A percentile compares a stretch with the other conserved stretches of the same genome.
phyloP scores from a whole-genome alignment of 1,284 basidiomycete species.

The Tetrapyrgos nigripes region DNA sequence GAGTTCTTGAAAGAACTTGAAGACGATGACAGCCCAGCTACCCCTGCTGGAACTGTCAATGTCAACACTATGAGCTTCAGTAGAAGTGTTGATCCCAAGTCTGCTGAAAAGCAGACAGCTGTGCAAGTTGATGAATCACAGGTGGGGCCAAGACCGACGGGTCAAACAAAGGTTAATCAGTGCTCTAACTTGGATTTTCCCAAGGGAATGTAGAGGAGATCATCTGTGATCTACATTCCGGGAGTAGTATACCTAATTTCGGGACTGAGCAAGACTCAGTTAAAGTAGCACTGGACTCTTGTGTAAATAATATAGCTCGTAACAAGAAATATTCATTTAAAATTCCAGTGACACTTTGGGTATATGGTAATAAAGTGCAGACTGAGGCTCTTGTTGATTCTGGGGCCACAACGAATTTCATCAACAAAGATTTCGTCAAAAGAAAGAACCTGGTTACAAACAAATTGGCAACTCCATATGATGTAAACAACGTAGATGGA shows the following conservation, averaged over 20 bases:
- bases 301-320: neutral
- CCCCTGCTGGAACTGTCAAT: slow-evolving; percentile 4
- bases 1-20: slow-evolving; percentile 3
- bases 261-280: neutral
- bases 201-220: slow-evolving; percentile 6
- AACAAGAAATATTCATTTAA: slow-evolving; percentile 14
- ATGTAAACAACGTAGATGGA: slow-evolving; percentile 14
- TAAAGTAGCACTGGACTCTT: slow-evolving; percentile 8
- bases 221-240: slow-evolving; percentile 11
- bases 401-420: slow-evolving; percentile 17
- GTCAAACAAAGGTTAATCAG: neutral
- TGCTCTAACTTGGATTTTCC: slow-evolving; percentile 8
- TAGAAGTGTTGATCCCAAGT: neutral
- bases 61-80: neutral
- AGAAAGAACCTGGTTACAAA: slow-evolving; percentile 7
- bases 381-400: slow-evolving; percentile 17
- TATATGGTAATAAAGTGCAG: slow-evolving; percentile 18
- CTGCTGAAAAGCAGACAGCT: neutral
- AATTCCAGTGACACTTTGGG: slow-evolving; percentile 20
- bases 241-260: neutral
- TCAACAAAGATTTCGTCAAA: slow-evolving; percentile 4
- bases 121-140: slow-evolving; percentile 9
- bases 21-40: neutral
- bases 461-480: slow-evolving; percentile 10
- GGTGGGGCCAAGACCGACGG: slow-evolving; percentile 5